Conservation (phyloP, 768 basidiomycete genomes). For the Collybia mongolica region DNA sequence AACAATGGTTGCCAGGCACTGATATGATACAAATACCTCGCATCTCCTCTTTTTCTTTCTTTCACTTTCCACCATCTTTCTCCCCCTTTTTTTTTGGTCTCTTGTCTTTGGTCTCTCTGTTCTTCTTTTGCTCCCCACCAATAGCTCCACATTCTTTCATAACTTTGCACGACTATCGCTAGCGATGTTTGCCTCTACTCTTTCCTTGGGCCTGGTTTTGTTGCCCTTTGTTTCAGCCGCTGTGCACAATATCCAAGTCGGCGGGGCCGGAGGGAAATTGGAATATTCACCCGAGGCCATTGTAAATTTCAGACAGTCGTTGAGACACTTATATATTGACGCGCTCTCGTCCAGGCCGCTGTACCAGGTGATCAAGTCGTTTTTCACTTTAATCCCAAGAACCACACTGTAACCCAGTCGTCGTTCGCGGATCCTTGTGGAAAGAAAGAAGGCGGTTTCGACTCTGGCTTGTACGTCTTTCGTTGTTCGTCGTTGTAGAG, state of each 20-base stretch:
- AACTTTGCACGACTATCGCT: constrained; percentile 36
- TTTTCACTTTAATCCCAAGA: constrained; percentile 60
- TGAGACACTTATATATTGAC: neutral
- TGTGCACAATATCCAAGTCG: constrained; percentile 56
- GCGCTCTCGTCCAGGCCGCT: constrained; percentile 33
- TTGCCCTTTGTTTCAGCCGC: constrained; percentile 48
- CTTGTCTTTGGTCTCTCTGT: constrained; percentile 13
- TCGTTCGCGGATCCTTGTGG: constrained; percentile 56
- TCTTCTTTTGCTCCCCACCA: constrained; percentile 17
- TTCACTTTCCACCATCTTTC: constrained; percentile 24
- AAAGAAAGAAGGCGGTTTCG: constrained; percentile 47
- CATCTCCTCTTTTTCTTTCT: constrained; percentile 13
- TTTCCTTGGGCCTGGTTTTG: constrained; percentile 48
- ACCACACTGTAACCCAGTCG: constrained; percentile 54
- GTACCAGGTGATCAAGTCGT: constrained; percentile 56
- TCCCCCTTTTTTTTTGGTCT: constrained; percentile 17
- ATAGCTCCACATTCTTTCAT: constrained; percentile 26
- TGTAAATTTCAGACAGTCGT: constrained; percentile 28
- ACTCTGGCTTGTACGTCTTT: constrained; percentile 54
- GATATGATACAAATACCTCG: constrained; percentile 9
- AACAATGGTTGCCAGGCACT: constrained; percentile 10
- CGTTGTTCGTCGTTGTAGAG: no score
- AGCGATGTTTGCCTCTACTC: constrained; percentile 41
- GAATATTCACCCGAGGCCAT: constrained; percentile 52
- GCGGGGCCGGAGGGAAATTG: constrained; percentile 37